Conservation (phyloP, 2,329 filamentous ascomycete genomes). For the Blastomyces parvus region DNA sequence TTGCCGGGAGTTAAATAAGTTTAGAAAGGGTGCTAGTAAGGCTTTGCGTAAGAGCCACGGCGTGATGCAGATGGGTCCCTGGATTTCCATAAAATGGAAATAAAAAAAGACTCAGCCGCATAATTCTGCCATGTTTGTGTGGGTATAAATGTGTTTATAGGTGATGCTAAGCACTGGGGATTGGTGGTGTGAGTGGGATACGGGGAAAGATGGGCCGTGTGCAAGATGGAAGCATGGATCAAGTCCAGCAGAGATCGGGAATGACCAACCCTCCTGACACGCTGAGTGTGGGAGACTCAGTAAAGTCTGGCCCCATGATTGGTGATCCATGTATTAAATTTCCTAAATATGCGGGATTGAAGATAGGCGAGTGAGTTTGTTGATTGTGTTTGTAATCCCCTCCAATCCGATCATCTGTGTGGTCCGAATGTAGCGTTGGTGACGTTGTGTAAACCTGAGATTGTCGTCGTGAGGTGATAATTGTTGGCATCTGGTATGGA, state of each 20-base stretch:
- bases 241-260: slow-evolving; percentile 31
- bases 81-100: slow-evolving; percentile 9
- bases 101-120: slow-evolving; percentile 12
- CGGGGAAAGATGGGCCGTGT: neutral
- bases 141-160: neutral
- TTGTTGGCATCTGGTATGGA: slow-evolving; percentile 27
- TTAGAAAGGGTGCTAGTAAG: neutral
- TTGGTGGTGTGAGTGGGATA: neutral
- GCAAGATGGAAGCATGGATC: slow-evolving; percentile 13
- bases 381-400: slow-evolving; percentile 26
- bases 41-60: slow-evolving; percentile 6
- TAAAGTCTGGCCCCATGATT: slow-evolving; percentile 22
- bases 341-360: slow-evolving; percentile 30
- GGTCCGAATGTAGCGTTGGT: slow-evolving; percentile 29
- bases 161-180: slow-evolving; percentile 1
- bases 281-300: slow-evolving; percentile 26
- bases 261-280: slow-evolving; percentile 26
- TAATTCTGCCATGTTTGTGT: slow-evolving; percentile 4
- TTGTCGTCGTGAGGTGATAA: slow-evolving; percentile 27
- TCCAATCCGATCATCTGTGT: slow-evolving; percentile 24
- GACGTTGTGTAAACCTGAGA: slow-evolving; percentile 30
- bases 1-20: neutral
- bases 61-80: slow-evolving; percentile 10
- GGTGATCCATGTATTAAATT: slow-evolving; percentile 27
- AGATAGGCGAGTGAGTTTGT: slow-evolving; percentile 29